Conservation (phyloP, 106 monocot genomes). For the Triglochin maritima region DNA sequence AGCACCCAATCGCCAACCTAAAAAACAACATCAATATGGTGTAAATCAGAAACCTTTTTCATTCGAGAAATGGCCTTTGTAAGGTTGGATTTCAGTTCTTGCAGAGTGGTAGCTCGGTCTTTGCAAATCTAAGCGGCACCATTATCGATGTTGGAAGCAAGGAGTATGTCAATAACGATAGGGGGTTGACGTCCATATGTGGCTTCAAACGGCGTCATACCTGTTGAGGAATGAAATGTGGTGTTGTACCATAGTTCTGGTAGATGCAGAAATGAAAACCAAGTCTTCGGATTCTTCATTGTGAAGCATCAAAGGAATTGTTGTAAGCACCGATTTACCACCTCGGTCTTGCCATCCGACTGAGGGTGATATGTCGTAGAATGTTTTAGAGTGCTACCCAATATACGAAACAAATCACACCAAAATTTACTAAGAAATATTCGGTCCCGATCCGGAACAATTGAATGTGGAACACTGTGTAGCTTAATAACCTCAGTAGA, state of each 20-base stretch:
- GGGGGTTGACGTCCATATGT: neutral
- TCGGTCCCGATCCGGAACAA: no score
- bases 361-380: neutral
- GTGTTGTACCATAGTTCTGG: neutral
- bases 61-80: neutral
- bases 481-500: no score
- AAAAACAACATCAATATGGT: neutral
- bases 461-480: no score
- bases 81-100: neutral
- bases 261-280: neutral
- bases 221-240: neutral
- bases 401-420: no score
- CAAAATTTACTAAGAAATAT: no score
- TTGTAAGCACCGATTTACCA: neutral
- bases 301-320: neutral
- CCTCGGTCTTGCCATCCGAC: no score
- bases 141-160: no score
- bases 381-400: neutral
- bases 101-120: neutral
- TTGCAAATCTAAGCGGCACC: neutral
- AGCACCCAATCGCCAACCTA: neutral
- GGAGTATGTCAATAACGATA: neutral
- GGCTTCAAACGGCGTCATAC: neutral
- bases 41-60: neutral
- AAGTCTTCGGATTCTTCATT: neutral